phyloP scores from a whole-genome alignment of 257 asterid genomes.

The Fraxinus cuspidata region DNA sequence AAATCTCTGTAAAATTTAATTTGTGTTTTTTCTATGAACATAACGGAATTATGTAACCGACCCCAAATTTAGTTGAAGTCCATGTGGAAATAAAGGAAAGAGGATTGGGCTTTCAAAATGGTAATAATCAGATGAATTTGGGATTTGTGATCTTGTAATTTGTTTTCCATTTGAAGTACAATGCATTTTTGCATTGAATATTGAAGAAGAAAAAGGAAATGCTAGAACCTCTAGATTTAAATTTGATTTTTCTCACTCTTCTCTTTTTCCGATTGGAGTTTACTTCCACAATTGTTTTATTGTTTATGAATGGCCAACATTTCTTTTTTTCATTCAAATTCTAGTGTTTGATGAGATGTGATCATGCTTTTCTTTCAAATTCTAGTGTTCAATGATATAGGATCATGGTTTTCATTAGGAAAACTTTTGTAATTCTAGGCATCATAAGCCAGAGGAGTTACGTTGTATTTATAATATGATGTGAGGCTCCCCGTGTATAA shows the following conservation, averaged over 20 bases:
- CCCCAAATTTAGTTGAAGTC: background rate
- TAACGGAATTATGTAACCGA: background rate
- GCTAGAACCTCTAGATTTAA: background rate
- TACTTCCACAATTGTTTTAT: background rate
- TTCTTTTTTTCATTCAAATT: background rate
- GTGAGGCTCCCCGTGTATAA: background rate
- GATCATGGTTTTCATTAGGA: background rate
- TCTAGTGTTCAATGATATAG: background rate
- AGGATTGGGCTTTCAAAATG: background rate
- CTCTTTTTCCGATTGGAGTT: background rate
- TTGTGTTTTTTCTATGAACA: background rate
- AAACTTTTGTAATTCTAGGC: background rate
- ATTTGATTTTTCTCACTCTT: background rate
- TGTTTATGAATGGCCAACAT: background rate
- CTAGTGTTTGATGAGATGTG: background rate
- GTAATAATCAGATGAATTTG: background rate
- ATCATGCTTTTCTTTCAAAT: background rate
- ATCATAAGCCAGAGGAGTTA: background rate
- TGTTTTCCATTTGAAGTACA: background rate
- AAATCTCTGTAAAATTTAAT: background rate
- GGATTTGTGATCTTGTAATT: background rate
- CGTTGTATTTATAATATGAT: background rate
- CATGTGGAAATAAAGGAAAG: background rate
- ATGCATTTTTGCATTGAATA: background rate
- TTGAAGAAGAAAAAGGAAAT: background rate